These are phyloP conservation scores for Rhododendron henanense DNA, from an alignment of 148 eudicot species.

Conservation along the genomic window DNA sequence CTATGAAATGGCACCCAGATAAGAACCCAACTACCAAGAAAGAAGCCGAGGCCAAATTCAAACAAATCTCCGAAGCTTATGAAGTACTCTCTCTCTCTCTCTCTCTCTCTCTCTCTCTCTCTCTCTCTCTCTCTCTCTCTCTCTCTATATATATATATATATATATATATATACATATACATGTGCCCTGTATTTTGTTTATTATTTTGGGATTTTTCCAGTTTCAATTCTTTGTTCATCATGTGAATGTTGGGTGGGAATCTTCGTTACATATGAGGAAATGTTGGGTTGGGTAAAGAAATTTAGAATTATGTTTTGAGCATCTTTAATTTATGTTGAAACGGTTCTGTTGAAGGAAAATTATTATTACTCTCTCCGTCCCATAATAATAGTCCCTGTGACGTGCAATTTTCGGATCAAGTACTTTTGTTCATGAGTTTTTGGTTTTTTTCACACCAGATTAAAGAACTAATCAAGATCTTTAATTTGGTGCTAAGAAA, in stretches of 20 bases:
- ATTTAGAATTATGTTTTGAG: background rate
- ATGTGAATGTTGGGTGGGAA: background rate
- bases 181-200: background rate
- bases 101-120: slow-evolving; percentile 7
- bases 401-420: too few species aligned
- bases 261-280: background rate
- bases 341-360: background rate
- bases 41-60: slow-evolving; percentile 79
- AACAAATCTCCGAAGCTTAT: slow-evolving; percentile 73
- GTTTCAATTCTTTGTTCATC: background rate
- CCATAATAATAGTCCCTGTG: too few species aligned
- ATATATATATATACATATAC: background rate
- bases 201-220: background rate
- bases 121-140: too few species aligned
- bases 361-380: too few species aligned
- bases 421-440: background rate
- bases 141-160: too few species aligned
- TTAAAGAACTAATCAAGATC: background rate
- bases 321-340: background rate
- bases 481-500: too few species aligned
- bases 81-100: slow-evolving; percentile 30
- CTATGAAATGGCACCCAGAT: slow-evolving; percentile 81
- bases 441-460: background rate
- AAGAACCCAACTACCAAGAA: slow-evolving; percentile 69
- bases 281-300: background rate